Conservation (phyloP, 331 rosid genomes). For the Pyrus hybrid region DNA sequence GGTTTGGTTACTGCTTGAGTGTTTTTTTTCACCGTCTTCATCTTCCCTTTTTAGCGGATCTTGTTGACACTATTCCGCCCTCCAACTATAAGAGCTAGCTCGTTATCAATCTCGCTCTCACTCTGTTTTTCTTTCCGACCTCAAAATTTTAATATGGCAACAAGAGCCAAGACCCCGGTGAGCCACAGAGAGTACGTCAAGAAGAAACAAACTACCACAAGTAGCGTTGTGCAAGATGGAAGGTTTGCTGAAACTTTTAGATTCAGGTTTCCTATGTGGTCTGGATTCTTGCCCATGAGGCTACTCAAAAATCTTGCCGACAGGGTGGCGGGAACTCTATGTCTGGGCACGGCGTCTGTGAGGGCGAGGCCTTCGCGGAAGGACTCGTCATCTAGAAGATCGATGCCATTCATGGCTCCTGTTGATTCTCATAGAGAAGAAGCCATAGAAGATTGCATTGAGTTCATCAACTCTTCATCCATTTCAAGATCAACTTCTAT, state of each 20-base stretch:
- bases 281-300: slow-evolving; percentile 38
- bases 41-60: slow-evolving; percentile 19
- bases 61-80: background rate
- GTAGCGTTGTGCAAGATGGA: slow-evolving; percentile 11
- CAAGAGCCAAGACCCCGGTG: slow-evolving; percentile 13
- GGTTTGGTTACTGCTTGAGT: slow-evolving; percentile 10
- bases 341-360: slow-evolving; percentile 28
- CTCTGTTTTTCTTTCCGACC: slow-evolving; percentile 9
- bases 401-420: slow-evolving; percentile 31
- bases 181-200: slow-evolving; percentile 14
- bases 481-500: slow-evolving; percentile 54
- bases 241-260: slow-evolving; percentile 9
- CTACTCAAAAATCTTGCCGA: slow-evolving; percentile 54
- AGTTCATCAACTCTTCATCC: slow-evolving; percentile 69
- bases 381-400: slow-evolving; percentile 26
- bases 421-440: slow-evolving; percentile 58
- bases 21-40: slow-evolving; percentile 32
- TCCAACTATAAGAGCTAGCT: background rate
- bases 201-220: slow-evolving; percentile 17
- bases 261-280: slow-evolving; percentile 26
- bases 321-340: slow-evolving; percentile 37
- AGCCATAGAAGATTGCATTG: slow-evolving; percentile 86
- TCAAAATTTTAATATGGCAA: background rate
- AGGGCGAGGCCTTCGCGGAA: slow-evolving; percentile 22
- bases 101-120: slow-evolving; percentile 1